Percentiles rank a stretch among this genome's conserved stretches.
Evolutionary conservation across 108 stramenopile genomes (phyloP).

Genomic region (Phaeodactylum tricornutum): DNA sequence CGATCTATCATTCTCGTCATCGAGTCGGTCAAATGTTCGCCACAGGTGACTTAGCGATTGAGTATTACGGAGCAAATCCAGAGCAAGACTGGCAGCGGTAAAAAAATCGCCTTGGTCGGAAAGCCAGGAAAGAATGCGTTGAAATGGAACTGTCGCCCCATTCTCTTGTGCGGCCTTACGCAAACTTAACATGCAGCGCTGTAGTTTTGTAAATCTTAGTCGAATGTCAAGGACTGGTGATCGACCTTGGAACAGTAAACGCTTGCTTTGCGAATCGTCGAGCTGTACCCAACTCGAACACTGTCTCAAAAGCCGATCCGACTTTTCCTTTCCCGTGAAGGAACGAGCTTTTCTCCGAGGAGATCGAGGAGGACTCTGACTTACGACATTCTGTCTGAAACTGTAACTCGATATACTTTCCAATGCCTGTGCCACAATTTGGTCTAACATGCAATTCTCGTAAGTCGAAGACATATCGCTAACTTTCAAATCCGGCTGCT

Average conservation of each 20-base stretch:
- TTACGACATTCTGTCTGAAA: constrained; percentile 6
- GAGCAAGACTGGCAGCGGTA: constrained; percentile 62
- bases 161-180: constrained; percentile 37
- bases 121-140: constrained; percentile 70
- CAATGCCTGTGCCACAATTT: constrained; percentile 36
- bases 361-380: constrained; percentile 1
- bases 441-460: constrained; percentile 7
- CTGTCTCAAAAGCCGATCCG: constrained; percentile 40
- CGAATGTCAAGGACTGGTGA: constrained; percentile 8
- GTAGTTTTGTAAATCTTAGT: constrained; percentile 5
- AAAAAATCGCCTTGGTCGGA: constrained; percentile 54
- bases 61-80: constrained; percentile 52
- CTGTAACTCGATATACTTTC: constrained; percentile 30
- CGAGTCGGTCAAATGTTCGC: constrained; percentile 29
- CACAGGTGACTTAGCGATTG: constrained; percentile 53
- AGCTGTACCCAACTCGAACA: constrained; percentile 64
- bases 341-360: not conserved
- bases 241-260: constrained; percentile 30
- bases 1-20: constrained; percentile 33
- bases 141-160: constrained; percentile 50
- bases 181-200: constrained; percentile 12
- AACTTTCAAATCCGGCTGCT: not conserved
- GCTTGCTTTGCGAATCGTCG: constrained; percentile 37
- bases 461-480: constrained; percentile 2
- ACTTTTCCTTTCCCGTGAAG: constrained; percentile 43